A percentile compares a stretch with the other conserved stretches of the same genome.
These are phyloP conservation scores for Cyclotella distinguenda DNA, from an alignment of 108 stramenopile genomes.

Conservation along the genomic window DNA sequence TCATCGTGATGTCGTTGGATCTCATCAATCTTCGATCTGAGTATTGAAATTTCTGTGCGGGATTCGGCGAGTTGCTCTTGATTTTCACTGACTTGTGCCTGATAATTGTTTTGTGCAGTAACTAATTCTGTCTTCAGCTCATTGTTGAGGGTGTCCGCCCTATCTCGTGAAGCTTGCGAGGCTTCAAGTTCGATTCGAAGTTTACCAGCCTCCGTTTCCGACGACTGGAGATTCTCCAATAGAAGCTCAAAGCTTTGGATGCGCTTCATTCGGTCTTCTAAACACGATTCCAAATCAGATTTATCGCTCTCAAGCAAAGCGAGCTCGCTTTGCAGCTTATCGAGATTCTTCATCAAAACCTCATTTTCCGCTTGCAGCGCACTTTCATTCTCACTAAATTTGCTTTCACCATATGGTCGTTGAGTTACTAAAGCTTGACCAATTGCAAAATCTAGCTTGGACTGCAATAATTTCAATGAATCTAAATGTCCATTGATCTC, in stretches of 20 bases:
- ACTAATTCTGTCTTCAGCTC: constrained; percentile 26
- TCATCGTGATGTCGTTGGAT: constrained; percentile 24
- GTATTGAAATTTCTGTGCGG: constrained; percentile 26
- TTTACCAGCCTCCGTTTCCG: constrained; percentile 7
- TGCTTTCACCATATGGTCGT: neutral
- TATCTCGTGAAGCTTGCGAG: constrained; percentile 12
- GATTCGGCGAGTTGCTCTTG: constrained; percentile 4
- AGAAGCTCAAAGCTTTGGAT: constrained; percentile 18
- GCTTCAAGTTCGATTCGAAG: constrained; percentile 16
- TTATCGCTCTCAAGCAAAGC: constrained; percentile 16
- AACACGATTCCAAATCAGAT: constrained; percentile 18
- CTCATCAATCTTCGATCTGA: constrained; percentile 31
- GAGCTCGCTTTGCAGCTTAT: constrained; percentile 11
- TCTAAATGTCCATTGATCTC: constrained; percentile 18
- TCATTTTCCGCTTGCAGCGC: constrained; percentile 23
- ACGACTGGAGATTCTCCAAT: constrained; percentile 14
- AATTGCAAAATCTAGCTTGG: constrained; percentile 23
- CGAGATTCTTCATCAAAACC: constrained; percentile 13
- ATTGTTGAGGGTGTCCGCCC: constrained; percentile 12
- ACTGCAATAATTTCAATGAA: constrained; percentile 26
- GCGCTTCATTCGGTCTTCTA: constrained; percentile 10
- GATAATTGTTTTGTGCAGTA: constrained; percentile 8
- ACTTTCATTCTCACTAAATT: constrained; percentile 4
- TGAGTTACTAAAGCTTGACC: neutral
- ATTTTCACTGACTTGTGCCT: neutral